phyloP scores from a whole-genome alignment of 225 moss, liverwort and hornwort species.

The Ulota crispa region DNA sequence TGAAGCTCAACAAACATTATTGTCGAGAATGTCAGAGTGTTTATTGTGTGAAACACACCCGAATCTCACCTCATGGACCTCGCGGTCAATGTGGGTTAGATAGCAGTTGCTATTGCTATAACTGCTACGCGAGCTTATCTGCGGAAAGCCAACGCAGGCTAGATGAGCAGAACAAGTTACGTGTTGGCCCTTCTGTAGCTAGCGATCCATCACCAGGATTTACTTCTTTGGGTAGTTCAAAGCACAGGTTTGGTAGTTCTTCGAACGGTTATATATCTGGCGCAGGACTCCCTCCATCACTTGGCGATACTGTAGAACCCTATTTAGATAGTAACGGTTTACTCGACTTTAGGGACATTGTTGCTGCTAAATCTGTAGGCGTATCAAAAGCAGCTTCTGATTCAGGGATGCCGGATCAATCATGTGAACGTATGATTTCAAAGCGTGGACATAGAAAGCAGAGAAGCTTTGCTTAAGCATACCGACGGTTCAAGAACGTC shows the following conservation, averaged over 20 bases:
- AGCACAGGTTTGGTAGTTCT: conserved; percentile 38
- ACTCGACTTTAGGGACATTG: conserved; percentile 42
- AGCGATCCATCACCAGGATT: conserved; percentile 23
- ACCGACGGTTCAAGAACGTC: neutral
- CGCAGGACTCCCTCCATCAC: conserved; percentile 47
- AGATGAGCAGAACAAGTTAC: conserved; percentile 50
- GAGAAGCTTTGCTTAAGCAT: conserved; percentile 31
- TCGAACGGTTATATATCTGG: conserved; percentile 36
- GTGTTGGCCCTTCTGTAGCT: conserved; percentile 46
- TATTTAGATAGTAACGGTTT: conserved; percentile 27
- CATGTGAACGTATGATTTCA: conserved; percentile 22
- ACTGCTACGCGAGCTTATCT: conserved; percentile 42
- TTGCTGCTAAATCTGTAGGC: conserved; percentile 34
- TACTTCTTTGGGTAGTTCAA: conserved; percentile 36
- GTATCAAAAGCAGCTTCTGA: conserved; percentile 52
- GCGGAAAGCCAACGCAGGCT: conserved; percentile 43
- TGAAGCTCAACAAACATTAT: conserved; percentile 58
- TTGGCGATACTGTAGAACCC: conserved; percentile 32
- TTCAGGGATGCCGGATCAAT: conserved; percentile 42
- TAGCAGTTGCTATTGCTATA: conserved; percentile 53
- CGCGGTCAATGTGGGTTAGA: conserved; percentile 64
- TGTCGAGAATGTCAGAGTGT: conserved; percentile 66
- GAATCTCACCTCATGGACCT: conserved; percentile 63
- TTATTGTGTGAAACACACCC: conserved; percentile 60
- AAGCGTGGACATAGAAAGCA: conserved; percentile 40